Evolutionary conservation across 1,284 basidiomycete species (phyloP).

Genomic region (Tylopilus orsonianus): DNA sequence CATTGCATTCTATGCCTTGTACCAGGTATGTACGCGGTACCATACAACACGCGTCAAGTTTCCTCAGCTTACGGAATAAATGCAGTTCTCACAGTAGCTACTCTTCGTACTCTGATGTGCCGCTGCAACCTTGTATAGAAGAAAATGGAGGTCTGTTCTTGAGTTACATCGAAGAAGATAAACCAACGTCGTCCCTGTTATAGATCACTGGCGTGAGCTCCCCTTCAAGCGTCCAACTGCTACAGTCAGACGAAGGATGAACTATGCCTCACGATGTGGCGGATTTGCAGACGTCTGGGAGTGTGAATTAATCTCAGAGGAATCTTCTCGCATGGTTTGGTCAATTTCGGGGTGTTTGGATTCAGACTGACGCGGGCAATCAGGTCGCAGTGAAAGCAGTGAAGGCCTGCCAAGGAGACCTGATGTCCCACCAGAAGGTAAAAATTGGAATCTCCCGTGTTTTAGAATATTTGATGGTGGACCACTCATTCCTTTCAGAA

Average conservation of each 20-base stretch:
- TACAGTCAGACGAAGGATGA: constrained; percentile 12
- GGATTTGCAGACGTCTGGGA: constrained; percentile 31
- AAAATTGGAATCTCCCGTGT: neutral
- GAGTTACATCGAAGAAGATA: neutral
- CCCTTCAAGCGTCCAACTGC: constrained; percentile 8
- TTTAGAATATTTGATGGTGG: neutral
- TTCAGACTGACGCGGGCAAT: neutral
- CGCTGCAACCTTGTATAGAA: constrained; percentile 4
- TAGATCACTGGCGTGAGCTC: constrained; percentile 16
- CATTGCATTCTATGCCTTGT: constrained; percentile 10
- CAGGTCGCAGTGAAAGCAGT: constrained; percentile 30
- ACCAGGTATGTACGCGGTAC: constrained; percentile 14
- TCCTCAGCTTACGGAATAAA: constrained; percentile 5
- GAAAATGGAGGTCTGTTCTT: constrained; percentile 17
- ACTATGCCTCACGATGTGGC: constrained; percentile 14
- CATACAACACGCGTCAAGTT: neutral
- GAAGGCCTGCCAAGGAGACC: constrained; percentile 1
- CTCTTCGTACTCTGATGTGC: constrained; percentile 17
- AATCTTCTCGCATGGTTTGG: constrained; percentile 10
- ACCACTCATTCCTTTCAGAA: constrained; percentile 14
- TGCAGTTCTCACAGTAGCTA: constrained; percentile 18
- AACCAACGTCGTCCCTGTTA: neutral
- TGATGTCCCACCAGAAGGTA: constrained; percentile 18
- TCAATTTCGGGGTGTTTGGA: neutral
- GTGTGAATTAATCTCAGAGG: constrained; percentile 19